phyloP scores from a whole-genome alignment of 441 rosid genomes.

The Gossypium trilobum region DNA sequence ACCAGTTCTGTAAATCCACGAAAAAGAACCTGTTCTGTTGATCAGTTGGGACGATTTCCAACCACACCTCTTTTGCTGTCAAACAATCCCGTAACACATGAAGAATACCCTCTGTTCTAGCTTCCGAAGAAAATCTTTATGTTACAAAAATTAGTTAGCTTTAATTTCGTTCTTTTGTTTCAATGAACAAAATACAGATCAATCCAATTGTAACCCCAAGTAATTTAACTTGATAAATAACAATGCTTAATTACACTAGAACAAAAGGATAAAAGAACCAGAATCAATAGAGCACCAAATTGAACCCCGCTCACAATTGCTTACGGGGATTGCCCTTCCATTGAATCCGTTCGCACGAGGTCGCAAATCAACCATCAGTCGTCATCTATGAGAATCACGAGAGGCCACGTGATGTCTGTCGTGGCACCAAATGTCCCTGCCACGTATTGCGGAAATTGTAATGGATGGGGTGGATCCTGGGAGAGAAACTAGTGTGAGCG shows the following conservation, averaged over 20 bases:
- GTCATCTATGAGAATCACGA: slow-evolving; percentile 27
- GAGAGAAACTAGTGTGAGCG: slow-evolving; percentile 28
- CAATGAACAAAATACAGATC: neutral
- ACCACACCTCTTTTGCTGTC: too few species aligned
- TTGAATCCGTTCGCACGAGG: slow-evolving; percentile 35
- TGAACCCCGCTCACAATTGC: slow-evolving; percentile 42
- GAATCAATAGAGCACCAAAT: slow-evolving; percentile 31
- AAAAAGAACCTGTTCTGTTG: too few species aligned
- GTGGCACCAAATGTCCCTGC: slow-evolving; percentile 42
- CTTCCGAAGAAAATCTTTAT: neutral
- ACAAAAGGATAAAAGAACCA: neutral
- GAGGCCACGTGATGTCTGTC: slow-evolving; percentile 41
- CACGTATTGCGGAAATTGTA: slow-evolving; percentile 24
- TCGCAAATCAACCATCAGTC: slow-evolving; percentile 35
- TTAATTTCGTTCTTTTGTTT: neutral
- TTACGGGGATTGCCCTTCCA: slow-evolving; percentile 40
- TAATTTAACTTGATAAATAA: neutral
- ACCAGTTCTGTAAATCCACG: too few species aligned
- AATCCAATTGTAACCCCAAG: neutral
- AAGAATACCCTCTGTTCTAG: neutral
- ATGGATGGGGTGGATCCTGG: slow-evolving; percentile 33
- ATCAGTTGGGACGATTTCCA: too few species aligned
- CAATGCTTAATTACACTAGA: neutral
- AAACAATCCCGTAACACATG: too few species aligned
- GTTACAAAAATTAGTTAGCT: neutral